Evolutionary conservation across 1,284 basidiomycete genomes (phyloP), one percentile per base, ranked within the genome.

Genomic region (Schizophyllum commune): DNA sequence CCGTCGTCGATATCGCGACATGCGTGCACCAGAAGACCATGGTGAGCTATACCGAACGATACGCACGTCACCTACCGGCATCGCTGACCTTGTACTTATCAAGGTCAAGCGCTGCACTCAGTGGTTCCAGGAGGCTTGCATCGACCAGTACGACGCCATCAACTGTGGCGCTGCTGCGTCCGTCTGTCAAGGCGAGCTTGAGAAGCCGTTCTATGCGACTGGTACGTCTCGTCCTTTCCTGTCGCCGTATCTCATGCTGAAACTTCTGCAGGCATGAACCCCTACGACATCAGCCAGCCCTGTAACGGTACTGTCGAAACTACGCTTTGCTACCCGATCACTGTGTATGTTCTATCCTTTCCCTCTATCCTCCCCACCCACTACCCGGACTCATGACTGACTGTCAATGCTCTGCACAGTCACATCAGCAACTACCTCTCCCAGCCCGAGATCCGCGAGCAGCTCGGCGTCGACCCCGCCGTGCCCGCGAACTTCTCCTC

Each of bases 261-360:
- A 39, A 13, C 34, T 39, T 7, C 13, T 3, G 8, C 39, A 78
- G 77, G 74, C 32, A 70, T 68, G 64, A 85, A 84, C 63, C 77
- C 77, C 27, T 89, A 89, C 68, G 87, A 91, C 68, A 79, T 90
- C 56, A 83, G 81, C 65, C 79, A 79, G 68, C 68, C 74, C 55
- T 90, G 88, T 64, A 80, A 83, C 21, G 81, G 77, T 1, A 52
- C 56, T 15, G 2, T 56, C 9, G 63, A 34, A 4, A 73, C 73
- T 1, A 74, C 71, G 3, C 66, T 78, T 1, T 86, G 83, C 64
- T 85, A 84, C 68, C 77, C 80, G 0, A 68, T 79, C 2, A 79
- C 71, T 1, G 74, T 70, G 83, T 83, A 64, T 27, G 73, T 65
- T 7, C 22, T 2, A 57, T 4, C 2, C 20, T 11, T 15, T 21